These are phyloP conservation scores for Leishmania aethiopica DNA, from an alignment of 208 protist genomes.

Conservation along the genomic window DNA sequence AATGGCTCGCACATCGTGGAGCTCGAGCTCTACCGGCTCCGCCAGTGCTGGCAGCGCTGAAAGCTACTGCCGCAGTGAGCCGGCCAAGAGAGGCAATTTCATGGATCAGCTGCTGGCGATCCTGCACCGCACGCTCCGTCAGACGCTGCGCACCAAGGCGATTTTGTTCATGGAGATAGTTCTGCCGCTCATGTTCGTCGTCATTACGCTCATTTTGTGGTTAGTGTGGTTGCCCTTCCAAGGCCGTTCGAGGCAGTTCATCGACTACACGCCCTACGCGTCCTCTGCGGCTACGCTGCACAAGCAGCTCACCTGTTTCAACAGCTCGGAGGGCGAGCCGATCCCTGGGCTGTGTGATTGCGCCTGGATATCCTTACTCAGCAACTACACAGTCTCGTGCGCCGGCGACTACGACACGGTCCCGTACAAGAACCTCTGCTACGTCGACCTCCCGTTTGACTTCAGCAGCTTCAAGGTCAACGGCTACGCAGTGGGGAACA, in stretches of 20 bases:
- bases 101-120: constrained; percentile 48
- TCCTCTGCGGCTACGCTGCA: constrained; percentile 17
- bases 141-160: constrained; percentile 34
- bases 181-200: constrained; percentile 58
- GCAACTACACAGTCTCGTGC: constrained; percentile 13
- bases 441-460: constrained; percentile 10
- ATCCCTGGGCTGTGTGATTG: constrained; percentile 40
- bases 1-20: background rate
- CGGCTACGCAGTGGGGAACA: constrained; percentile 24
- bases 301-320: constrained; percentile 32
- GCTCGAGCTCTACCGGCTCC: background rate
- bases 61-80: background rate
- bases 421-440: constrained; percentile 43
- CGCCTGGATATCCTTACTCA: constrained; percentile 1
- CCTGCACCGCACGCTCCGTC: constrained; percentile 51
- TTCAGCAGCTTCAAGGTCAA: constrained; percentile 12
- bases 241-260: constrained; percentile 23
- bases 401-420: constrained; percentile 35
- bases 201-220: constrained; percentile 51
- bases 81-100: constrained; percentile 34
- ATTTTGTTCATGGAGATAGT: constrained; percentile 46
- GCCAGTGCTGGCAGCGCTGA: background rate
- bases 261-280: constrained; percentile 20
- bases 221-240: constrained; percentile 25
- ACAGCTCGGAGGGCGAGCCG: background rate